Evolutionary conservation across 2,329 filamentous ascomycete genomes (phyloP).

Genomic region (Mollisia scopiformis): DNA sequence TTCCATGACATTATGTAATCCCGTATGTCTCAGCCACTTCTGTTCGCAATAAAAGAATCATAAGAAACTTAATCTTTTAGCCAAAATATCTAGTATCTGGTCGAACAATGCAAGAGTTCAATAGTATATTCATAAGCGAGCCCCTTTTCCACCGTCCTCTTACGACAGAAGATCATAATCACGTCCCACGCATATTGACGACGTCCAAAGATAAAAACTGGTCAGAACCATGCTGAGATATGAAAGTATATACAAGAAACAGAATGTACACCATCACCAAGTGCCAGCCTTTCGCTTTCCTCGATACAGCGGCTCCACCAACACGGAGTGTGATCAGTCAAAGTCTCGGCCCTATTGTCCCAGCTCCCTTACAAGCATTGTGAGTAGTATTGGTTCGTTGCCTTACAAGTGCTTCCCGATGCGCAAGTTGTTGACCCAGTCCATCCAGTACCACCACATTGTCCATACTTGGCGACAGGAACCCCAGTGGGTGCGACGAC

Average conservation of each 20-base stretch:
- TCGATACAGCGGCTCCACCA: no score
- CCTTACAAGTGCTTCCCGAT: conserved; percentile 30
- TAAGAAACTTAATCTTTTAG: neutral
- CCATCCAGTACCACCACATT: conserved; percentile 32
- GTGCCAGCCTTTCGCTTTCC: no score
- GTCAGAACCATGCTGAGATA: no score
- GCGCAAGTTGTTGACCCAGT: conserved; percentile 32
- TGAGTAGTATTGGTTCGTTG: conserved; percentile 22
- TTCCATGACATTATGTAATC: no score
- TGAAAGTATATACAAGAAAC: no score
- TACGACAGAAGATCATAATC: no score
- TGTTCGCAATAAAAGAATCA: neutral
- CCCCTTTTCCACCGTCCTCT: neutral
- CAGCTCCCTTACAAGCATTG: conserved; percentile 20
- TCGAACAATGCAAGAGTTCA: neutral
- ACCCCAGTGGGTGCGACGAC: neutral
- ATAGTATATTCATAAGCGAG: neutral
- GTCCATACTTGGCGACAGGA: conserved; percentile 17
- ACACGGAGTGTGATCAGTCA: no score
- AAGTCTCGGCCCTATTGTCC: no score
- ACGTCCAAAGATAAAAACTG: no score
- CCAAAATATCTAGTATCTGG: neutral
- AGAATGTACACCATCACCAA: no score
- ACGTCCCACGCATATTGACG: no score
- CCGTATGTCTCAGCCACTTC: neutral